phyloP scores from a whole-genome alignment of 2,329 filamentous ascomycete species.

The Penicillium corylophilum region DNA sequence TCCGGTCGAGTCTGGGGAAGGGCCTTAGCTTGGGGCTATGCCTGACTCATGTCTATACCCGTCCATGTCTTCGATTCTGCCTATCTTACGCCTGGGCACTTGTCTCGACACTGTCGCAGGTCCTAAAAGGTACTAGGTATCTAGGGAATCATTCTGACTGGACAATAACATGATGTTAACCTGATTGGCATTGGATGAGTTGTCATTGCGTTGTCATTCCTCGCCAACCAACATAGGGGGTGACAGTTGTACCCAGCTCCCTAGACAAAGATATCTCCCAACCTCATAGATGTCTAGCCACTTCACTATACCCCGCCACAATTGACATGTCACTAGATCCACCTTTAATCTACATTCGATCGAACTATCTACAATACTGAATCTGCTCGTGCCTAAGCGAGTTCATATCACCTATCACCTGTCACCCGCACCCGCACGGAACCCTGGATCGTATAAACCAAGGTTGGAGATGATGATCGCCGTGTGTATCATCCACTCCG shows the following conservation, averaged over 20 bases:
- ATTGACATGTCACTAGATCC: neutral
- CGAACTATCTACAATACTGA: neutral
- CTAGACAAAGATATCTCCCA: no score
- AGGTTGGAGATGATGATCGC: constrained; percentile 22
- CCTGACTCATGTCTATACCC: neutral
- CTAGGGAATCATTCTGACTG: neutral
- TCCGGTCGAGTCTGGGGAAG: neutral
- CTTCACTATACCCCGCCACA: neutral
- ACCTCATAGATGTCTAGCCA: neutral
- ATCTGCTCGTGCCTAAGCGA: neutral
- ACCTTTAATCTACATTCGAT: neutral
- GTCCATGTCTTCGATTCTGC: neutral
- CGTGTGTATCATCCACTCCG: constrained; percentile 21
- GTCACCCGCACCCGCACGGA: neutral
- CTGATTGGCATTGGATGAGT: no score
- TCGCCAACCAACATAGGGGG: no score
- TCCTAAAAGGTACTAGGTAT: no score
- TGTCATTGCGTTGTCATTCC: neutral
- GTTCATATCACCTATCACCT: neutral
- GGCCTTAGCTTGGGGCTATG: neutral
- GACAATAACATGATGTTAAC: no score
- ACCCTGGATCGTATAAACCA: constrained; percentile 10
- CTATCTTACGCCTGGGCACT: neutral
- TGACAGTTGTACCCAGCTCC: neutral
- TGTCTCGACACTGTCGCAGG: neutral